Evolutionary conservation across 2,329 filamentous ascomycete species (phyloP), one percentile per base, ranked within the genome.

Genomic region (Aspergillus aculeatus): DNA sequence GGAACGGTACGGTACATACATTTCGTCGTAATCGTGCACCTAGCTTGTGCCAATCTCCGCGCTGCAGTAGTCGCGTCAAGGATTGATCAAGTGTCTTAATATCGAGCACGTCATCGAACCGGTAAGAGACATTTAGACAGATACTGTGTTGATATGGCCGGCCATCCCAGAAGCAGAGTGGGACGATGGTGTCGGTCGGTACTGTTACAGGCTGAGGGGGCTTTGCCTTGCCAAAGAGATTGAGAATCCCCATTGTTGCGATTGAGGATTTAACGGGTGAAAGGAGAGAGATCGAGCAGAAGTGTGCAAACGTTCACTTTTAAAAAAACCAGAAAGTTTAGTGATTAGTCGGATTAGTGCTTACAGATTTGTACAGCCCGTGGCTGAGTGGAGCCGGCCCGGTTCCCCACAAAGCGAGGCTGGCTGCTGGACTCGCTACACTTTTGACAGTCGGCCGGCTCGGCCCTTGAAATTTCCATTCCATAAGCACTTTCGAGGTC

Each of bases 81-180:
- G 78, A 66, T 5, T 48, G 56, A 2, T 69, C 67, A 1, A 83
- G 69, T 49, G 71, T 78, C 0, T 75, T 64, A 0, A 73, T 63
- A 57, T 83, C 80, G 3, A 83, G 73, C 1, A 81, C 78, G 59
- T 80, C 77, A 59, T 83, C 76, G 63, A 82, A 83, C 4, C 71
- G 69, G 31, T 82, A 69, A 0, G 74, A 73, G 23, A 67, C 57
- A 24, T 63, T 54, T 50, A 58, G 31, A 32, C 31, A 53, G 3
- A 63, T 32, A 9, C 23, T 38, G n/a, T 60, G 57, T 16, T 61
- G 53, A 21, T 58, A 57, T 5, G 54, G 38, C 24, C 54, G 29
- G 38, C 64, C 62, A 54, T 67, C 64, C 62, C 62, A 64, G 32
- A 44, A 57, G 16, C 57, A 38, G 6, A 64, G 24, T 6, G 60